Conservation (phyloP, 129 eudicot genomes). For the Arctium lappa region DNA sequence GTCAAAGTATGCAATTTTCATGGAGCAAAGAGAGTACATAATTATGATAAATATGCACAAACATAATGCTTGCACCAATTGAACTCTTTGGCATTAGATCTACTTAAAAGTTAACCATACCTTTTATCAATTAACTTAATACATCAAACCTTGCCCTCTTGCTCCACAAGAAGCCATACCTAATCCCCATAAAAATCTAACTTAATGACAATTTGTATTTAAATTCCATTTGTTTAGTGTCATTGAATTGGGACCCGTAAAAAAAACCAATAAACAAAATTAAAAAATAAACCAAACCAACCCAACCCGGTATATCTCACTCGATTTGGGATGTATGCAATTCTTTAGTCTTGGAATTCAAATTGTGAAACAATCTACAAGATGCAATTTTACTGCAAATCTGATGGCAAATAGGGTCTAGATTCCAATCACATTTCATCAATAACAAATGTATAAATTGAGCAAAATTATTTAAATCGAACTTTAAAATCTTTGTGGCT, state of each 20-base stretch:
- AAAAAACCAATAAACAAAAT: not conserved
- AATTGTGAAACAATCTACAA: slow-evolving; percentile 2
- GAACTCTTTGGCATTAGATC: not conserved
- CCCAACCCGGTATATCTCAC: not conserved
- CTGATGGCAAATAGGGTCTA: not conserved
- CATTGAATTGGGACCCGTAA: not conserved
- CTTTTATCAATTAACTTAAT: not conserved
- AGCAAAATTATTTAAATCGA: not conserved
- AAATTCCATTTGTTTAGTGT: not conserved
- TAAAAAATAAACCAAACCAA: not conserved
- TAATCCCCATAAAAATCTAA: not conserved
- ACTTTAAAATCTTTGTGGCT: not conserved
- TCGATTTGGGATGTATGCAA: not conserved
- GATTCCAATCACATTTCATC: not conserved
- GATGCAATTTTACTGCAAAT: not conserved
- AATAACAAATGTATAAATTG: not conserved
- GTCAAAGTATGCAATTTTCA: not conserved
- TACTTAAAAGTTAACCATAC: slow-evolving; percentile 12
- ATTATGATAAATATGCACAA: not conserved
- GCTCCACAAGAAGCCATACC: slow-evolving; percentile 19
- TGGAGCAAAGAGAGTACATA: not conserved
- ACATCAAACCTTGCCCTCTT: slow-evolving; percentile 5
- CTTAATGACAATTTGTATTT: slow-evolving; percentile 10
- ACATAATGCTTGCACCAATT: not conserved
- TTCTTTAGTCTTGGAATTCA: not conserved